A percentile compares a stretch with the other conserved stretches of the same genome.
phyloP scores from a whole-genome alignment of 2,329 filamentous ascomycete genomes.

The Ophiocordyceps camponoti-leonardi region DNA sequence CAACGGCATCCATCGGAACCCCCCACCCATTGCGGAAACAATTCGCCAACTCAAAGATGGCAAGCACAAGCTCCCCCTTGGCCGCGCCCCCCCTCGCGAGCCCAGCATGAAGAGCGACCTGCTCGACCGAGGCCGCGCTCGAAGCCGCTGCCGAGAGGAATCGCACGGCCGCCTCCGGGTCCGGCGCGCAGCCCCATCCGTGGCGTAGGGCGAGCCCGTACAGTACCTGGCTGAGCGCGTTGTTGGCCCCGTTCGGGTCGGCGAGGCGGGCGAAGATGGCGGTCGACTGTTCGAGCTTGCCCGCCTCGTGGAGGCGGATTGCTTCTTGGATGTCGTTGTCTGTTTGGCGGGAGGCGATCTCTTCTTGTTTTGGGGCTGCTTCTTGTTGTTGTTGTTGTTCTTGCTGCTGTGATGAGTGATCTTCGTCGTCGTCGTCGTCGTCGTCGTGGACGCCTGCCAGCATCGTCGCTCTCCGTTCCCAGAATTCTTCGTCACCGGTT shows the following conservation, averaged over 20 bases:
- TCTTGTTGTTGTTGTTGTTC: too few species aligned
- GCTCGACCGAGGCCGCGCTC: slow-evolving; percentile 77
- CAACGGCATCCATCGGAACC: slow-evolving; percentile 66
- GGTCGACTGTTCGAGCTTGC: slow-evolving; percentile 66
- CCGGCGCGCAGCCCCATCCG: slow-evolving; percentile 72
- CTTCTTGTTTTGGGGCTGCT: too few species aligned
- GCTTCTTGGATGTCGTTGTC: slow-evolving; percentile 78
- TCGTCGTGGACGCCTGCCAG: slow-evolving; percentile 36
- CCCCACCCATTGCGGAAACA: slow-evolving; percentile 94
- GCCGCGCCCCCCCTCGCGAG: slow-evolving; percentile 86
- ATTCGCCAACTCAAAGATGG: slow-evolving; percentile 88
- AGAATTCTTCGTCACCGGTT: slow-evolving; percentile 45
- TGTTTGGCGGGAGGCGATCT: slow-evolving; percentile 30
- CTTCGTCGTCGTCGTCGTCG: too few species aligned
- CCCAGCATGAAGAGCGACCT: slow-evolving; percentile 67
- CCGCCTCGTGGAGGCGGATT: slow-evolving; percentile 81
- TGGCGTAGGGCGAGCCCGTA: slow-evolving; percentile 86
- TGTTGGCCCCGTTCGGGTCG: slow-evolving; percentile 69
- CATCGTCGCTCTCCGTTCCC: slow-evolving; percentile 89
- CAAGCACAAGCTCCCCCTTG: slow-evolving; percentile 89
- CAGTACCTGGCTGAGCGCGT: slow-evolving; percentile 85
- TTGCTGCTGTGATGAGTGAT: too few species aligned
- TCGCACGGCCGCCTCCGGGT: slow-evolving; percentile 57
- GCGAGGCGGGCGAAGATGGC: slow-evolving; percentile 70
- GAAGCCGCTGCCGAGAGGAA: slow-evolving; percentile 81